These are phyloP conservation scores for Fusarium liriodendri DNA, from an alignment of 2,329 filamentous ascomycete species.

Conservation along the genomic window DNA sequence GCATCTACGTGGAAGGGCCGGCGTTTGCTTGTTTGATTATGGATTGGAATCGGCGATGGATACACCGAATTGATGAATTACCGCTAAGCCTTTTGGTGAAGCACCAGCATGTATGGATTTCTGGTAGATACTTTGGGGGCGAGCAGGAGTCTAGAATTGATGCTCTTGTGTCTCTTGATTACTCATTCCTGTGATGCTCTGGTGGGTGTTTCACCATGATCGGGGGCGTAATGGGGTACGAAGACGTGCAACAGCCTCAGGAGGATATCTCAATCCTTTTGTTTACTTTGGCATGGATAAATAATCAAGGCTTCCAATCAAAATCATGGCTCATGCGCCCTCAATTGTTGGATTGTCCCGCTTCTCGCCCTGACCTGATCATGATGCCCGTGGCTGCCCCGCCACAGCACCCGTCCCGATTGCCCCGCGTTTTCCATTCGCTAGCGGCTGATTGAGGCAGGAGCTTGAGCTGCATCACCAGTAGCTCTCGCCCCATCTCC, in stretches of 20 bases:
- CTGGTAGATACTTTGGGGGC: slow-evolving; percentile 42
- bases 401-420: slow-evolving; percentile 9
- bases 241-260: not conserved
- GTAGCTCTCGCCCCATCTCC: slow-evolving; percentile 29
- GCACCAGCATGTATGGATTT: slow-evolving; percentile 41
- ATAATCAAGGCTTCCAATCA: not conserved
- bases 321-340: not conserved
- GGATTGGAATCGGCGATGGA: slow-evolving; percentile 38
- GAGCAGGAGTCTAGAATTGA: slow-evolving; percentile 38
- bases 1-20: slow-evolving; percentile 49
- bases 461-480: slow-evolving; percentile 32
- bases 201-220: not conserved
- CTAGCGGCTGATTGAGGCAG: slow-evolving; percentile 19
- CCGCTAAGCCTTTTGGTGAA: slow-evolving; percentile 31
- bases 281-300: not conserved
- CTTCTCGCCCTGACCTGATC: slow-evolving; percentile 18
- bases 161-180: slow-evolving; percentile 32
- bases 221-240: not conserved
- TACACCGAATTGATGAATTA: slow-evolving; percentile 43
- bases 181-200: slow-evolving; percentile 2
- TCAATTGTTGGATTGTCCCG: not conserved
- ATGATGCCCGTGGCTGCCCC: slow-evolving; percentile 21
- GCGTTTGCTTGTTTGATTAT: slow-evolving; percentile 48
- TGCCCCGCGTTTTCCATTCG: slow-evolving; percentile 42
- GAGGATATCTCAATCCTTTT: not conserved